Evolutionary conservation across 1,139 yeast genomes (phyloP).

Genomic region (Scheffersomyces segobiensis): DNA sequence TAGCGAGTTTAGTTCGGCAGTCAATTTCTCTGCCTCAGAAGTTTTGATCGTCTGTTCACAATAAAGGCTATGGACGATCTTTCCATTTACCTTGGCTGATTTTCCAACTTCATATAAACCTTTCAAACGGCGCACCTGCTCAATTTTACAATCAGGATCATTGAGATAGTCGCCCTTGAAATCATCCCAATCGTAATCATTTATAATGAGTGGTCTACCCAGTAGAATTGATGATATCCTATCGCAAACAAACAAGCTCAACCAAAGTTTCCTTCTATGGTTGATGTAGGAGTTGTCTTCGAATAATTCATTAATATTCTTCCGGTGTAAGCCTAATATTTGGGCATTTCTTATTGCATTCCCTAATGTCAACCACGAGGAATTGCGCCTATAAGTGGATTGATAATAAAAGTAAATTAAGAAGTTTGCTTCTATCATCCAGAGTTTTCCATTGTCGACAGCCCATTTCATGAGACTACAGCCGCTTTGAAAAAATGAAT

Average conservation of each 20-base stretch:
- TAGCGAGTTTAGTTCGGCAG: slow-evolving; percentile 40
- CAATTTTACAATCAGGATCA: slow-evolving; percentile 7
- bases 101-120: slow-evolving; percentile 14
- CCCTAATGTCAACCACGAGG: slow-evolving; percentile 38
- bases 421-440: slow-evolving; percentile 44
- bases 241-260: slow-evolving; percentile 41
- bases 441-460: slow-evolving; percentile 38
- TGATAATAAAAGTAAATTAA: slow-evolving; percentile 41
- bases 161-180: slow-evolving; percentile 7
- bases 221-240: slow-evolving; percentile 37
- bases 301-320: slow-evolving; percentile 21
- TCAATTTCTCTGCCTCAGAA: slow-evolving; percentile 33
- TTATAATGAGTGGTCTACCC: slow-evolving; percentile 43
- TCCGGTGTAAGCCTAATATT: slow-evolving; percentile 26
- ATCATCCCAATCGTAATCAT: slow-evolving; percentile 46
- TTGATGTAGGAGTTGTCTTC: slow-evolving; percentile 9
- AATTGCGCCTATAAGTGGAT: slow-evolving; percentile 33
- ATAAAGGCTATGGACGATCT: slow-evolving; percentile 34
- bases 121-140: slow-evolving; percentile 8
- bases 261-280: slow-evolving; percentile 37
- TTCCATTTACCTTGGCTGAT: slow-evolving; percentile 26
- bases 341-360: slow-evolving; percentile 26
- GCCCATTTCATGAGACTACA: slow-evolving; percentile 26
- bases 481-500: slow-evolving; percentile 32
- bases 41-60: slow-evolving; percentile 35